Conservation (phyloP, 2,329 filamentous ascomycete species). For the Penicillium sp. region DNA sequence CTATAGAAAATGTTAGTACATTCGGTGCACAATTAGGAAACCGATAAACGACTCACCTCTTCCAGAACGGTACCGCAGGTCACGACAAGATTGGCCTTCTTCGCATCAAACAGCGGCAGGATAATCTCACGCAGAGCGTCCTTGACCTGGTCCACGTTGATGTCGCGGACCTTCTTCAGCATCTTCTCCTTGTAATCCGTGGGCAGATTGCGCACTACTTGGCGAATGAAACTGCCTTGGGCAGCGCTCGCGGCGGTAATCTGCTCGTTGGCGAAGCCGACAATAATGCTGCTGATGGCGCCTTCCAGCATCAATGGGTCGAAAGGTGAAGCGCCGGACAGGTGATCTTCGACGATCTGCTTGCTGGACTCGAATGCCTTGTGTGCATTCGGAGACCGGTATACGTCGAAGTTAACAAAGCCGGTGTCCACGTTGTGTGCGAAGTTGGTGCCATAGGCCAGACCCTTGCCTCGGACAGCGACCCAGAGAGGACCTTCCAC, state of each 20-base stretch:
- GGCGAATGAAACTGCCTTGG: constrained; percentile 72
- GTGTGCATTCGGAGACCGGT: constrained; percentile 80
- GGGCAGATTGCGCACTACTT: constrained; percentile 69
- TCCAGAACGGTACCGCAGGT: constrained; percentile 81
- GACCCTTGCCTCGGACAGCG: constrained; percentile 82
- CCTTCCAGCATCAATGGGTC: constrained; percentile 81
- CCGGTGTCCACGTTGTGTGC: constrained; percentile 71
- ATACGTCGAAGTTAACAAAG: constrained; percentile 75
- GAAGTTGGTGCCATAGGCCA: constrained; percentile 85
- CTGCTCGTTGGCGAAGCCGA: constrained; percentile 80
- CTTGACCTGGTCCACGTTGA: constrained; percentile 71
- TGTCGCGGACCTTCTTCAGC: constrained; percentile 67
- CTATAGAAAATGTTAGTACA: constrained; percentile 42
- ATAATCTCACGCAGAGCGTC: constrained; percentile 67
- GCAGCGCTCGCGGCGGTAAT: constrained; percentile 77
- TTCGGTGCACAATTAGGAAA: no score
- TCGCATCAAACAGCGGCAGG: constrained; percentile 71
- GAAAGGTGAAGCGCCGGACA: constrained; percentile 63
- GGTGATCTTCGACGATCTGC: constrained; percentile 67
- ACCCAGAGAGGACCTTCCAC: constrained; percentile 94
- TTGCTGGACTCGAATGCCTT: constrained; percentile 77
- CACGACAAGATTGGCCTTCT: constrained; percentile 75
- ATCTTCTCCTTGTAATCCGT: constrained; percentile 73
- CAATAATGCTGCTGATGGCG: constrained; percentile 82
- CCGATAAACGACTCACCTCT: constrained; percentile 62